phyloP scores from a whole-genome alignment of 306 rosid species.

The Quillaja saponaria region DNA sequence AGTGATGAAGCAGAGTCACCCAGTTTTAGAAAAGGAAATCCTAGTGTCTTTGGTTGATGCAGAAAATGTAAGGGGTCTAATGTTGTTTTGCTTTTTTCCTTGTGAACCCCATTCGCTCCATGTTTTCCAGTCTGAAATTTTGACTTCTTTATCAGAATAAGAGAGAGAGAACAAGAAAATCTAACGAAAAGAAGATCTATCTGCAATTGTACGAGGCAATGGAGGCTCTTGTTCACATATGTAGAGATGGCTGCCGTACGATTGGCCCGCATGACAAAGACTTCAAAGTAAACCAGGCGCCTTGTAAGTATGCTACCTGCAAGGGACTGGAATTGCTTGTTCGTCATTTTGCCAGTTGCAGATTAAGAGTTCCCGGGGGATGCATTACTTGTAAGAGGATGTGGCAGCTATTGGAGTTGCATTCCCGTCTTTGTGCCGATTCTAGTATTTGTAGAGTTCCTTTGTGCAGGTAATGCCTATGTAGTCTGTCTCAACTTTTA shows the following conservation, averaged over 20 bases:
- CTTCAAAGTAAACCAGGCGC: slow-evolving; percentile 61
- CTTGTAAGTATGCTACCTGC: slow-evolving; percentile 75
- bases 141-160: slow-evolving; percentile 37
- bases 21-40: slow-evolving; percentile 62
- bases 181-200: slow-evolving; percentile 63
- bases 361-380: slow-evolving; percentile 81
- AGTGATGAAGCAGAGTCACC: slow-evolving; percentile 74
- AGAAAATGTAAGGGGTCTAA: slow-evolving; percentile 56
- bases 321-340: slow-evolving; percentile 81
- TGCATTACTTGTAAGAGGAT: slow-evolving; percentile 87
- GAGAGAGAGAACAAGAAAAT: slow-evolving; percentile 56
- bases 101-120: not conserved
- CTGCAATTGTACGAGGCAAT: slow-evolving; percentile 78
- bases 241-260: slow-evolving; percentile 86
- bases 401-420: slow-evolving; percentile 95
- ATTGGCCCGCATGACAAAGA: slow-evolving; percentile 87
- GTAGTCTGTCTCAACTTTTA: not conserved
- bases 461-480: slow-evolving; percentile 64
- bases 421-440: slow-evolving; percentile 76
- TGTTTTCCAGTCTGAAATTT: not conserved
- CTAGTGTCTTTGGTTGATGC: slow-evolving; percentile 49
- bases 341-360: slow-evolving; percentile 94
- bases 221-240: slow-evolving; percentile 98
- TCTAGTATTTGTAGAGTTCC: slow-evolving; percentile 70
- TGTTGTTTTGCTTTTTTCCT: not conserved